Evolutionary conservation across 768 basidiomycete genomes (phyloP).

Genomic region (Lactifluus hygrophoroides): DNA sequence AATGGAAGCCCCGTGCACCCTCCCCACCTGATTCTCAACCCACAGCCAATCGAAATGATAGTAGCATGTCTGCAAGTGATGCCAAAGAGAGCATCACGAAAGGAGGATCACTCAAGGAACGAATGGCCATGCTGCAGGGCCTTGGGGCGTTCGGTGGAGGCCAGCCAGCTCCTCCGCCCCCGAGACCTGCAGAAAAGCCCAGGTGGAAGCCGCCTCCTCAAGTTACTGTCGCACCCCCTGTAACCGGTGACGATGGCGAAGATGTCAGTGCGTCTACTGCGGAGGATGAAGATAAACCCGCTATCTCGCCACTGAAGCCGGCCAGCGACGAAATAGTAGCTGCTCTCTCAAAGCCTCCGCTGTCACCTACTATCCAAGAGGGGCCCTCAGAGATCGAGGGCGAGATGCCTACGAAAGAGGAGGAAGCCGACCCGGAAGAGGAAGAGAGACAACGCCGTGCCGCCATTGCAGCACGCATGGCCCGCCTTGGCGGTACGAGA

Average conservation of each 20-base stretch:
- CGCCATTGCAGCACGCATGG: constrained; percentile 88
- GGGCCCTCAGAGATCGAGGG: constrained; percentile 21
- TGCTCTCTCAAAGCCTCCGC: constrained; percentile 4
- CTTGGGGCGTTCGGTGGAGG: constrained; percentile 65
- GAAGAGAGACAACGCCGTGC: constrained; percentile 75
- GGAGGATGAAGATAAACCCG: constrained; percentile 5
- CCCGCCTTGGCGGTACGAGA: constrained; percentile 77
- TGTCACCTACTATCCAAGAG: constrained; percentile 11
- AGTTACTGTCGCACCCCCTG: constrained; percentile 36
- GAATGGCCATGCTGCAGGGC: constrained; percentile 91
- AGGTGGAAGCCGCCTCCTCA: constrained; percentile 79
- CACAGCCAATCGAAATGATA: constrained; percentile 20
- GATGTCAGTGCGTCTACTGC: not conserved
- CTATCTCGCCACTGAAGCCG: constrained; percentile 4
- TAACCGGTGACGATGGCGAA: constrained; percentile 35
- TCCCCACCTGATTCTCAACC: constrained; percentile 36
- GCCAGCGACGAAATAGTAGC: constrained; percentile 3
- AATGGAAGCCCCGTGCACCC: constrained; percentile 61
- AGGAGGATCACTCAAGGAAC: constrained; percentile 77
- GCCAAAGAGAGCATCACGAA: constrained; percentile 80
- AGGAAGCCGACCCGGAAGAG: constrained; percentile 46
- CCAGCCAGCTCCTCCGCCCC: constrained; percentile 43
- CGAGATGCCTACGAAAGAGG: constrained; percentile 24
- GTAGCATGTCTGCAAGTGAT: constrained; percentile 74
- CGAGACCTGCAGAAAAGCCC: constrained; percentile 57